Evolutionary conservation across 768 basidiomycete species (phyloP), one percentile per base, ranked within the genome.

Genomic region (Mycena leptocephala): DNA sequence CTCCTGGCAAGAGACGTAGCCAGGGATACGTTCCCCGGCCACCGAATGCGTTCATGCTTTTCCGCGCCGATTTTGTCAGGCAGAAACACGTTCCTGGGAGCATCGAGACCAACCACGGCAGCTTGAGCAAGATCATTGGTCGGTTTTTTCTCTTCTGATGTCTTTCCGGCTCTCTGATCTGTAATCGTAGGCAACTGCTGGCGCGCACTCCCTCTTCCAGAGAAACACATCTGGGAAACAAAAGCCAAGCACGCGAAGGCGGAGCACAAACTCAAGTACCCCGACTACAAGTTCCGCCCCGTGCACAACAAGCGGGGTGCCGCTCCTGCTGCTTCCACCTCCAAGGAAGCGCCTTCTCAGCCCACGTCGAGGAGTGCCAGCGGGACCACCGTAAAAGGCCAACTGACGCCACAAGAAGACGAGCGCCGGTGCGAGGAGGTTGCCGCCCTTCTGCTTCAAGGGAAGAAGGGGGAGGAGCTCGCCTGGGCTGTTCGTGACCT

Each of bases 21-120:
- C 89, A 84, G 73, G 92, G 86, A 18, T 94, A 96, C 81, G 94
- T 96, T 62, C 95, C 95, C 3, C 91, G 95, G 26, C 95, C 95
- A 1, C 94, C 95, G 7, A 96, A 96, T 76, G 95, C 95, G 11
- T 96, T 96, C 87, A 96, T 96, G 88, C 89, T 96, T 78, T 96
- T 96, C 88, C 91, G 95, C 70, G 94, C 94, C 5, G 93, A 94
- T 62, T 95, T 95, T 84, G 94, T 95, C 76, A 89, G 93, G 80
- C 93, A 91, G 79, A 94, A 94, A 79, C 94, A 95, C 79, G 94
- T 96, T 72, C 93, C 94, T 1, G 93, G 93, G 22, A 92, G 90
- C 26, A 93, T 95, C 75, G 95, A 95, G 87, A 93, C 93, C 33
- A 94, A 94, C 80, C 94, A 94, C 84, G 92, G 92, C 75, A 93